These are phyloP conservation scores for Thermothelomyces thermophilus DNA, from an alignment of 2,329 filamentous ascomycete genomes.

Conservation along the genomic window DNA sequence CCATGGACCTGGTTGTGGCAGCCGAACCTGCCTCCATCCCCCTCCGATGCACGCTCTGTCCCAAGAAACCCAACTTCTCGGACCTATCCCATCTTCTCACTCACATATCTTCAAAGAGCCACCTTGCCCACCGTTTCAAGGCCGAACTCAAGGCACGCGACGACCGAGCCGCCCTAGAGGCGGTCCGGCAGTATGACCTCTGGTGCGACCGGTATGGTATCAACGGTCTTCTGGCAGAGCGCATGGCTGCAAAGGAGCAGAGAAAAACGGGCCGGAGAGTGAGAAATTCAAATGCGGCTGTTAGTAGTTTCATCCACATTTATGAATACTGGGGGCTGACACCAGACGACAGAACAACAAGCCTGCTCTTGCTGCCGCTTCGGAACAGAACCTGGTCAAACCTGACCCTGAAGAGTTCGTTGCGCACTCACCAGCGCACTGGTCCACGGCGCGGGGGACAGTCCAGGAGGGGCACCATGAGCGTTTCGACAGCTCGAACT, in stretches of 20 bases:
- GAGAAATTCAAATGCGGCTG: conserved; percentile 17
- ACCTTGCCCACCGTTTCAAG: conserved; percentile 78
- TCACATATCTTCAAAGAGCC: conserved; percentile 87
- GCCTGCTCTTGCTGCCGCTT: background rate
- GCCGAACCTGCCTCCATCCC: conserved; percentile 42
- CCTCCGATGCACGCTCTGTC: conserved; percentile 77
- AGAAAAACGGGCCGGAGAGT: conserved; percentile 37
- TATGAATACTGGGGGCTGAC: background rate
- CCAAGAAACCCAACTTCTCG: conserved; percentile 72
- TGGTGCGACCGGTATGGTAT: conserved; percentile 74
- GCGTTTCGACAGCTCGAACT: conserved; percentile 17
- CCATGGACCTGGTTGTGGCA: conserved; percentile 21
- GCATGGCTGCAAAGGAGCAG: conserved; percentile 68
- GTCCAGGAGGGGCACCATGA: conserved; percentile 13
- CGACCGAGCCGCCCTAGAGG: conserved; percentile 56
- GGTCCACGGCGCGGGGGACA: conserved; percentile 13
- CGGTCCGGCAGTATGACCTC: conserved; percentile 62
- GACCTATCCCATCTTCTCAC: conserved; percentile 89
- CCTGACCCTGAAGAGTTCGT: conserved; percentile 20
- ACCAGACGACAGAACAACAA: background rate
- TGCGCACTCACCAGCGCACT: conserved; percentile 13
- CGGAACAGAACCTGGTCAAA: conserved; percentile 10
- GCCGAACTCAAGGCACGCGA: conserved; percentile 64
- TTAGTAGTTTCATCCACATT: conserved; percentile 8
- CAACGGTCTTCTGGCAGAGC: conserved; percentile 65